phyloP scores from a whole-genome alignment of 169 alveolate genomes.

The Hepatocystis sp. region DNA sequence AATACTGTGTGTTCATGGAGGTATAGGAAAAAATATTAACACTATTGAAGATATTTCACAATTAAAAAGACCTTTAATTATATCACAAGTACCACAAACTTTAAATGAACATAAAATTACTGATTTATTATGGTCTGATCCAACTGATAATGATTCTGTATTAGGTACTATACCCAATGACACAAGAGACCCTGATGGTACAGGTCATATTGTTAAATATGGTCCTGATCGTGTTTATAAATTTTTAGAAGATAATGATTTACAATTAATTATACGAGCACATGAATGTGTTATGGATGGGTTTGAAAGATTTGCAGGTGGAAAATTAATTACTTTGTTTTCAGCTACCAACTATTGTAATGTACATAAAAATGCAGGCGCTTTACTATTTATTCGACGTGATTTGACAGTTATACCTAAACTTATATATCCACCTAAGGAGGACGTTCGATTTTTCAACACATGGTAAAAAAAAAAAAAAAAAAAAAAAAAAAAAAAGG shows the following conservation, averaged over 20 bases:
- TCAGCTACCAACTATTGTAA: slow-evolving; percentile 99
- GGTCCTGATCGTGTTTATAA: slow-evolving; percentile 96
- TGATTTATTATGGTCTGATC: slow-evolving; percentile 95
- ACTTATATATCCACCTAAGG: slow-evolving; percentile 95
- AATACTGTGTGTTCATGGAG: slow-evolving; percentile 99
- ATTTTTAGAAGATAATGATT: slow-evolving; percentile 90
- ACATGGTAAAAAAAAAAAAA: slow-evolving; percentile 36
- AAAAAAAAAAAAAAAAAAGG: background rate
- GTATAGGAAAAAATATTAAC: slow-evolving; percentile 96
- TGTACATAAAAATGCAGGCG: slow-evolving; percentile 99
- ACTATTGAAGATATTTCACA: slow-evolving; percentile 92
- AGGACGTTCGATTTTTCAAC: slow-evolving; percentile 78
- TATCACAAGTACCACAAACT: slow-evolving; percentile 93
- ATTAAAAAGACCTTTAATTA: slow-evolving; percentile 95
- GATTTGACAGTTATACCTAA: slow-evolving; percentile 98
- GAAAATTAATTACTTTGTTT: slow-evolving; percentile 97
- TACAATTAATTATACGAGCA: slow-evolving; percentile 94
- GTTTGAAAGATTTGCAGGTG: slow-evolving; percentile 99
- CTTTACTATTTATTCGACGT: slow-evolving; percentile 96
- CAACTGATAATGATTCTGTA: slow-evolving; percentile 98
- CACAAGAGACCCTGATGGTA: slow-evolving; percentile 99
- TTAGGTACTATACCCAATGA: slow-evolving; percentile 98
- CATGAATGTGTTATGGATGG: slow-evolving; percentile 99
- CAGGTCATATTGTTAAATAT: slow-evolving; percentile 98
- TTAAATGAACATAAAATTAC: slow-evolving; percentile 88